Base-by-base conservation (phyloP, 139 green algal species). In the Mesostigma viride region DNA sequence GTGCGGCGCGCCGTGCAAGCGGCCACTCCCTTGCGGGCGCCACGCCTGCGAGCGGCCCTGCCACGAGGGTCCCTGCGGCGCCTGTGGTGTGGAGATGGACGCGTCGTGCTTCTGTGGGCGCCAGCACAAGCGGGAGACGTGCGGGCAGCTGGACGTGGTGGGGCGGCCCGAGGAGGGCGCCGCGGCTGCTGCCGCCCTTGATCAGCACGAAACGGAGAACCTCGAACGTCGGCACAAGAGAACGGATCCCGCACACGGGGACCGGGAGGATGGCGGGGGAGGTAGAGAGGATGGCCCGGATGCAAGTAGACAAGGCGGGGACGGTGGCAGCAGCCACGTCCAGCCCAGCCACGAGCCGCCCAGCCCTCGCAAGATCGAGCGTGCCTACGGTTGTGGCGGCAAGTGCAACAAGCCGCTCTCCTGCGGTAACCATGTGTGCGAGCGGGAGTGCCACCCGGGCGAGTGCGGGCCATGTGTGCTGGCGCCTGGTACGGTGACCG, bases 31-130 rank as follows among this genome's bases (percentile, higher is more conserved):
- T 1, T 75, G 68, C 40, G 68, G 68, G 31, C 45, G 59, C 27
- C 68, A 75, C 59, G 28, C 46, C 24, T 75, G 68, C 68, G 68
- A 75, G 56, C 24, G 30, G 45, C 33, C 46, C 8, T 75, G 68
- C 62, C 68, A 75, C 30, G 56, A 26, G 14, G 69, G 69, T 0
- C 3, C 33, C 4, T 94, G 87, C 67, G 83, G 82, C 11, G 53
- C 20, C 11, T 95, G 88, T 70, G 34, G 20, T 6, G 27, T 35
- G 56, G 32, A 44, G 3, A 45, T 76, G 40, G 31, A 33, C 5
- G 59, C 40, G 8, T 24, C 11, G 34, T 76, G 70, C 68, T 48
- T 70, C 14, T 76, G 70, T 32, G 70, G 70, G 31, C 68, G 68
- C 32, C 8, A 76, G 64, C 51, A 70, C 26, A 11, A 65, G 64